Percentiles rank a stretch among this genome's conserved stretches.
These are phyloP conservation scores for Cucurbita maxima DNA, from an alignment of 306 rosid genomes.

Conservation along the genomic window DNA sequence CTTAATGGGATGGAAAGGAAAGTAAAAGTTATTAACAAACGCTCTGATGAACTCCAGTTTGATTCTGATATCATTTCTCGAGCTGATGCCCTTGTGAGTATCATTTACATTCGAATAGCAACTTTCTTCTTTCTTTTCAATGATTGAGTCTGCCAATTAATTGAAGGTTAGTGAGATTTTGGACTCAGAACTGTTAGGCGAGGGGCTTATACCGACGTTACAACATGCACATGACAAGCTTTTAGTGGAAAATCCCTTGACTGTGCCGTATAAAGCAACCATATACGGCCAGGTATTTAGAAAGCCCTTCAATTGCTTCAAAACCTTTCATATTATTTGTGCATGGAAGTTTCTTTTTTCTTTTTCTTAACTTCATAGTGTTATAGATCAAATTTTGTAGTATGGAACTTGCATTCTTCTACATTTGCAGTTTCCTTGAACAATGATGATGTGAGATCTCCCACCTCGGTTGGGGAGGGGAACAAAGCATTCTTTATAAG, in stretches of 20 bases:
- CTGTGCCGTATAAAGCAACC: conserved; percentile 72
- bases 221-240: conserved; percentile 77
- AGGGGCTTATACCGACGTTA: conserved; percentile 85
- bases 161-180: conserved; percentile 88
- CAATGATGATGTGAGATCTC: background rate
- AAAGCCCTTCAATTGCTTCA: conserved; percentile 2
- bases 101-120: background rate
- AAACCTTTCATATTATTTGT: background rate
- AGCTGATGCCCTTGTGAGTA: conserved; percentile 67
- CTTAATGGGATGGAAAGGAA: conserved; percentile 47
- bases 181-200: conserved; percentile 82
- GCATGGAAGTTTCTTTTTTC: background rate
- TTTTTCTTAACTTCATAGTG: background rate
- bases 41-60: conserved; percentile 70
- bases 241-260: conserved; percentile 53
- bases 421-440: background rate
- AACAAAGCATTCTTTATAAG: too few species aligned
- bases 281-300: conserved; percentile 64
- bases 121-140: background rate
- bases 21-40: conserved; percentile 54
- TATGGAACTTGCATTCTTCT: background rate
- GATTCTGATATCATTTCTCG: conserved; percentile 52
- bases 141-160: background rate
- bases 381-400: background rate
- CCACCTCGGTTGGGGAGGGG: too few species aligned